Evolutionary conservation across 1,284 basidiomycete species (phyloP).

Genomic region (Ustilago loliicola): DNA sequence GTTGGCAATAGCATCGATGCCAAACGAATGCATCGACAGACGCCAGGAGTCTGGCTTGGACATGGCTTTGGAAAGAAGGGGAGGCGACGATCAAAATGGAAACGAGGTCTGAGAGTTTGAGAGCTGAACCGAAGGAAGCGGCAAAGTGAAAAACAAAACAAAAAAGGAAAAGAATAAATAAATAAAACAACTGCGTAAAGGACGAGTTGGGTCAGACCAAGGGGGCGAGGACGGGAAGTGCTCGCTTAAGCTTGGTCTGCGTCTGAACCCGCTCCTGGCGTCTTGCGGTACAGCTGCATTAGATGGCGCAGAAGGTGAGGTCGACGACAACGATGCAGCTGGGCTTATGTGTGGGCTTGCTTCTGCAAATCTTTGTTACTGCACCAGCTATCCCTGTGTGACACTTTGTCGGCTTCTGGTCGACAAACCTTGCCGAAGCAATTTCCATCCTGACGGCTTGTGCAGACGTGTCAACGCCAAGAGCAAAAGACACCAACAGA

Average conservation of each 20-base stretch:
- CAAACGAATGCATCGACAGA: slow-evolving; percentile 28
- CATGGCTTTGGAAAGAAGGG: slow-evolving; percentile 17
- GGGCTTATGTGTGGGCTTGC: background rate
- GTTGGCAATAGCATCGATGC: slow-evolving; percentile 13
- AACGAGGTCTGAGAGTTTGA: background rate
- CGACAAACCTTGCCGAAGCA: background rate
- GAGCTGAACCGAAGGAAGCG: background rate
- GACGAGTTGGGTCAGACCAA: background rate
- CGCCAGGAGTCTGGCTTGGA: slow-evolving; percentile 39
- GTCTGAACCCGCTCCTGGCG: slow-evolving; percentile 18
- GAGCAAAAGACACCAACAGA: background rate
- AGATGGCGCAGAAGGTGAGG: slow-evolving; percentile 9
- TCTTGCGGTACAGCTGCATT: slow-evolving; percentile 12
- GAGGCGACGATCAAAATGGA: slow-evolving; percentile 1
- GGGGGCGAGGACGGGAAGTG: background rate
- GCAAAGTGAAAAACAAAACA: background rate
- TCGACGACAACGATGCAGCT: slow-evolving; percentile 11
- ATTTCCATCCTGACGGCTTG: background rate
- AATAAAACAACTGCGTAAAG: slow-evolving; percentile 8
- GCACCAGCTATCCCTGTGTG: background rate
- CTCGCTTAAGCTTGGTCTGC: slow-evolving; percentile 22
- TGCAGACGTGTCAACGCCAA: background rate
- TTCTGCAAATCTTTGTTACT: background rate
- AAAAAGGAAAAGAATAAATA: background rate
- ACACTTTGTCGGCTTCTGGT: background rate